A percentile compares a stretch with the other conserved stretches of the same genome.
These are phyloP conservation scores for Arabidopsis lyrata DNA, from an alignment of 441 rosid genomes.

Conservation along the genomic window DNA sequence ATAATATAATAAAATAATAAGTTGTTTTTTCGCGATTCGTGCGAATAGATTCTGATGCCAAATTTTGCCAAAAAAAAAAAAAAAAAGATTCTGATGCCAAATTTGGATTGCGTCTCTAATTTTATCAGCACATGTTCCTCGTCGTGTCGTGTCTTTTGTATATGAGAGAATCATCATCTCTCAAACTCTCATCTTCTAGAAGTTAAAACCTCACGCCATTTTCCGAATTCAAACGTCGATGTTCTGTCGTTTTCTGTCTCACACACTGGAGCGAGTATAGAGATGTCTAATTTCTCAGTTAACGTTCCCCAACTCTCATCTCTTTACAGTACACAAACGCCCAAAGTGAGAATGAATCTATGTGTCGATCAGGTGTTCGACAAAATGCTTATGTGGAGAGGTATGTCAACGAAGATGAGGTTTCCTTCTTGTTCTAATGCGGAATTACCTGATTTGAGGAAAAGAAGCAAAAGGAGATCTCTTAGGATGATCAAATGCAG, in stretches of 20 bases:
- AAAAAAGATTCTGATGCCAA: constrained; percentile 31
- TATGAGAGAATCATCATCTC: background rate
- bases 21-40: background rate
- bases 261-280: background rate
- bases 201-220: constrained; percentile 24
- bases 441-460: constrained; percentile 11
- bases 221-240: background rate
- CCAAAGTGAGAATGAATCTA: constrained; percentile 24
- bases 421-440: constrained; percentile 16
- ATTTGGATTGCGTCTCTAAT: constrained; percentile 19
- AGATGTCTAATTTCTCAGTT: constrained; percentile 24
- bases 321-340: constrained; percentile 3
- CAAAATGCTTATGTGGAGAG: constrained; percentile 37
- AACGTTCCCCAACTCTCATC: constrained; percentile 36
- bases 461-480: constrained; percentile 35
- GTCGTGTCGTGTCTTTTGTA: background rate
- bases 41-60: constrained; percentile 23
- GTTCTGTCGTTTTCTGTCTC: constrained; percentile 20
- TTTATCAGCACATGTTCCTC: constrained; percentile 28
- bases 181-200: background rate
- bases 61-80: constrained; percentile 23
- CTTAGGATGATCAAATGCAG: constrained; percentile 45
- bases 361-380: constrained; percentile 39
- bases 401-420: constrained; percentile 29
- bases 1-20: no score